A percentile compares a stretch with the other conserved stretches of the same genome.
phyloP scores from a whole-genome alignment of 2,329 filamentous ascomycete species.

The Neofusicoccum sp. region DNA sequence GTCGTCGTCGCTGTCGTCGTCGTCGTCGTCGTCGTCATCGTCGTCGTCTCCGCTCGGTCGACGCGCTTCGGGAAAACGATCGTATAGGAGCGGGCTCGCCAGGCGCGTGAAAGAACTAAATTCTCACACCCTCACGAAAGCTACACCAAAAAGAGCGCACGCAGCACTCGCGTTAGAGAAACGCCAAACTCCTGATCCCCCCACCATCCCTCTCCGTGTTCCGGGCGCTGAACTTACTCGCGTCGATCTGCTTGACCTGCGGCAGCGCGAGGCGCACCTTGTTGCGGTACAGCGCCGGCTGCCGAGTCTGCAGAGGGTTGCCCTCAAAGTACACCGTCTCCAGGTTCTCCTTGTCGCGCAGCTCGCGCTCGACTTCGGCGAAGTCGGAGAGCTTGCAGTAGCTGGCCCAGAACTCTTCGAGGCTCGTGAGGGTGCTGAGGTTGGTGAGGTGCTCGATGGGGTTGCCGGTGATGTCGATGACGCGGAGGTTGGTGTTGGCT shows the following conservation, averaged over 20 bases:
- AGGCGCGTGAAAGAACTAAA: not conserved
- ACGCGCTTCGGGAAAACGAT: not conserved
- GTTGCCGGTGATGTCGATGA: slow-evolving; percentile 90
- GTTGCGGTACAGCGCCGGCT: slow-evolving; percentile 86
- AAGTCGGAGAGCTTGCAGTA: slow-evolving; percentile 82
- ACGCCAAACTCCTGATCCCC: not conserved
- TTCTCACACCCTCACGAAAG: slow-evolving; percentile 14
- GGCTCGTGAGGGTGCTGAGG: slow-evolving; percentile 62
- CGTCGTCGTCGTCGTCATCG: not conserved
- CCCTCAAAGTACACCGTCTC: slow-evolving; percentile 96
- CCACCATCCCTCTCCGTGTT: not conserved
- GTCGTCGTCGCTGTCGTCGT: not conserved
- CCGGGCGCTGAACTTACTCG: slow-evolving; percentile 45
- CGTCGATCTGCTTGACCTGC: slow-evolving; percentile 90
- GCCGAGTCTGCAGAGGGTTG: slow-evolving; percentile 78
- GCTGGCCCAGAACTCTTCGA: slow-evolving; percentile 94
- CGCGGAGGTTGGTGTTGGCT: slow-evolving; percentile 54
- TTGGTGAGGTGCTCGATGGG: slow-evolving; percentile 72
- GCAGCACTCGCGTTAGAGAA: not conserved
- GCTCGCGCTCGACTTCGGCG: slow-evolving; percentile 72
- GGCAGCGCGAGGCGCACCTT: slow-evolving; percentile 87
- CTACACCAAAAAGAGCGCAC: not conserved
- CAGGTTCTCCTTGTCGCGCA: slow-evolving; percentile 75
- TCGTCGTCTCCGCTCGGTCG: not conserved
- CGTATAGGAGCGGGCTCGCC: not conserved